Evolutionary conservation across 2,329 filamentous ascomycete species (phyloP).

Genomic region (Massarina eburnea): DNA sequence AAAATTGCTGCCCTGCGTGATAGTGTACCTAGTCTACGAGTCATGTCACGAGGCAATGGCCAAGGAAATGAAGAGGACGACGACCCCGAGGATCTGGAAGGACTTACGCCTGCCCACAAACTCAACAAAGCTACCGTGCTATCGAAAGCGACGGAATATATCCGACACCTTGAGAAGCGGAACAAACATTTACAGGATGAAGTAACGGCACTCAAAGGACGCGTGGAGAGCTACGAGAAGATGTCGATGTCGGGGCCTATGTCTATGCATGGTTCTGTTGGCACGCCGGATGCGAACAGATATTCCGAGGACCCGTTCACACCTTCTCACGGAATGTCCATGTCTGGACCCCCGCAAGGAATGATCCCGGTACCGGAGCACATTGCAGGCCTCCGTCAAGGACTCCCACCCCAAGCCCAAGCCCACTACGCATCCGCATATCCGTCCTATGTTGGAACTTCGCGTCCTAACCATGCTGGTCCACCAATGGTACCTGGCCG

Average conservation of each 20-base stretch:
- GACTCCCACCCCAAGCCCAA: slow-evolving; percentile 38
- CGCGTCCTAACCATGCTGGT: slow-evolving; percentile 22
- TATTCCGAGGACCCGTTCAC: slow-evolving; percentile 43
- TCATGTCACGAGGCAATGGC: slow-evolving; percentile 64
- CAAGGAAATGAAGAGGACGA: slow-evolving; percentile 71
- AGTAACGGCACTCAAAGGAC: slow-evolving; percentile 74
- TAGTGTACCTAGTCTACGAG: slow-evolving; percentile 85
- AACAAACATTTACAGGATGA: slow-evolving; percentile 82
- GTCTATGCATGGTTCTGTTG: slow-evolving; percentile 35
- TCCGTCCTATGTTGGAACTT: slow-evolving; percentile 29
- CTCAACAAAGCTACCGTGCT: slow-evolving; percentile 97
- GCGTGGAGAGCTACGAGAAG: slow-evolving; percentile 67
- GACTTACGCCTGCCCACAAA: slow-evolving; percentile 79
- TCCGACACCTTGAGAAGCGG: slow-evolving; percentile 87
- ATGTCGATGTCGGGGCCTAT: slow-evolving; percentile 62
- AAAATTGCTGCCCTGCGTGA: slow-evolving; percentile 92
- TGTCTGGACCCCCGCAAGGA: slow-evolving; percentile 39
- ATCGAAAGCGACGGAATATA: slow-evolving; percentile 95
- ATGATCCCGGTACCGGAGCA: slow-evolving; percentile 48
- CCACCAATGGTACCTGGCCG: slow-evolving; percentile 45
- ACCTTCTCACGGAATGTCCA: slow-evolving; percentile 24
- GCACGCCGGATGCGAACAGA: slow-evolving; percentile 38
- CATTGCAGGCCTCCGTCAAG: slow-evolving; percentile 44
- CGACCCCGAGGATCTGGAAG: slow-evolving; percentile 74
- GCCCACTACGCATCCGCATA: slow-evolving; percentile 43